A percentile compares a stretch with the other conserved stretches of the same genome.
Evolutionary conservation across 148 eudicot genomes (phyloP).

Genomic region (Chenopodium berlandieri): DNA sequence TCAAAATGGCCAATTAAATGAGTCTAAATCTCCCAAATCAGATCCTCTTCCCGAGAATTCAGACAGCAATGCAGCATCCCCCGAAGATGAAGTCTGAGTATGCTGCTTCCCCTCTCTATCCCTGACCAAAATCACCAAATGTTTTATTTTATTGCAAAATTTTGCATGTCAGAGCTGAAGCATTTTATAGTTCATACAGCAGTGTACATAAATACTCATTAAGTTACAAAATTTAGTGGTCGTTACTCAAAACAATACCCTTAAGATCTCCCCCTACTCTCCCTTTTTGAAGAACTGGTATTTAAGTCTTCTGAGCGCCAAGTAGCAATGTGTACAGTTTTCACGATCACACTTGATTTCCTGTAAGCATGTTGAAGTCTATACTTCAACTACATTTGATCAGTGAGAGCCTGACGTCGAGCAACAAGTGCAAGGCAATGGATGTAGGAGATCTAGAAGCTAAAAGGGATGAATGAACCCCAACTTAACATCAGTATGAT

Average conservation of each 20-base stretch:
- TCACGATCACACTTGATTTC: neutral
- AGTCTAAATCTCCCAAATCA: slow-evolving; percentile 40
- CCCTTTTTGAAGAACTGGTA: neutral
- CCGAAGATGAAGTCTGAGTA: slow-evolving; percentile 16
- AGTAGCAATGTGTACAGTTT: neutral
- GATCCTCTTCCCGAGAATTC: slow-evolving; percentile 34
- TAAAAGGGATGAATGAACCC: too few relatives aligned
- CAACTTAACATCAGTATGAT: too few relatives aligned
- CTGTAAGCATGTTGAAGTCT: too few relatives aligned
- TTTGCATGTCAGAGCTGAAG: slow-evolving; percentile 17
- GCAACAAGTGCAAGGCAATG: too few relatives aligned
- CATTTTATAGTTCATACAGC: slow-evolving; percentile 14
- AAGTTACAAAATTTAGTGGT: neutral
- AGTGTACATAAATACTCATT: slow-evolving; percentile 27
- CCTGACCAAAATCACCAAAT: neutral
- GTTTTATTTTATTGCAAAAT: neutral
- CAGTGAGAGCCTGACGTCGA: too few relatives aligned
- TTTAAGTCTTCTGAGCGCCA: neutral
- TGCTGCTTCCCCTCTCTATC: neutral
- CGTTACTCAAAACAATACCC: neutral
- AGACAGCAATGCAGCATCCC: slow-evolving; percentile 33
- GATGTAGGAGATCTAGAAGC: too few relatives aligned
- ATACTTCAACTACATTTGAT: too few relatives aligned
- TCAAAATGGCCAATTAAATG: slow-evolving; percentile 34
- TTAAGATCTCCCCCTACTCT: neutral